phyloP scores from a whole-genome alignment of 495 filamentous ascomycete species.

The Podospora conica region DNA sequence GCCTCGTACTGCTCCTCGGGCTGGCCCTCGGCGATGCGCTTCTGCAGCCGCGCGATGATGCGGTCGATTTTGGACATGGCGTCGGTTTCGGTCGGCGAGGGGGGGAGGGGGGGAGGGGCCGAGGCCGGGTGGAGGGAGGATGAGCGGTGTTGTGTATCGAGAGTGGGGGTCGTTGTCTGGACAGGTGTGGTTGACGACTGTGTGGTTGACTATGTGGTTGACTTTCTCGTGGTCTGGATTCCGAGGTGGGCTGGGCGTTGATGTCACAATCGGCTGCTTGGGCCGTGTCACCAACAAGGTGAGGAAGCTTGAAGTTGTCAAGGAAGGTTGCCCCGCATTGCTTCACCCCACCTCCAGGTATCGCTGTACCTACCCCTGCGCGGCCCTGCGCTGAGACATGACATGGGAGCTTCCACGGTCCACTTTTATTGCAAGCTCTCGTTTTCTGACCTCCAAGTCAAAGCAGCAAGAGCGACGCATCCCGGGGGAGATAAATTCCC shows the following conservation, averaged over 20 bases:
- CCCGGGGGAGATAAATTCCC: background rate
- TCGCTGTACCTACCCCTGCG: background rate
- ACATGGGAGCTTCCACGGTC: background rate
- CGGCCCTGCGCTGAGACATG: background rate
- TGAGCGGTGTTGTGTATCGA: background rate
- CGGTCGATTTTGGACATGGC: slow-evolving; percentile 38
- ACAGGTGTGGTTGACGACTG: too few relatives aligned
- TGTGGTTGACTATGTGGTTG: background rate
- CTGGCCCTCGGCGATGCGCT: slow-evolving; percentile 82
- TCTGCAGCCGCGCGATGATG: slow-evolving; percentile 45
- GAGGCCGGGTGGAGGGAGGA: background rate
- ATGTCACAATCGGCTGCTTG: background rate
- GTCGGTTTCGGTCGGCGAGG: slow-evolving; percentile 1
- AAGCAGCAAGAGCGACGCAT: background rate
- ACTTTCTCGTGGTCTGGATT: background rate
- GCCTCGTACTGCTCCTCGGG: slow-evolving; percentile 76
- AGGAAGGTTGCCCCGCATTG: background rate
- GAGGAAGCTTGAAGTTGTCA: background rate
- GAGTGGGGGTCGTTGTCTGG: background rate
- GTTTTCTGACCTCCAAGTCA: background rate
- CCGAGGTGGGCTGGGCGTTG: background rate
- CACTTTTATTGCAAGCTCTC: background rate
- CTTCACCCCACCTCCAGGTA: background rate
- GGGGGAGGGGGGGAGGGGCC: background rate
- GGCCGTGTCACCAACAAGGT: background rate